Evolutionary conservation across 768 basidiomycete genomes (phyloP), one percentile per base, ranked within the genome.

Genomic region (Lentinula raphanica): DNA sequence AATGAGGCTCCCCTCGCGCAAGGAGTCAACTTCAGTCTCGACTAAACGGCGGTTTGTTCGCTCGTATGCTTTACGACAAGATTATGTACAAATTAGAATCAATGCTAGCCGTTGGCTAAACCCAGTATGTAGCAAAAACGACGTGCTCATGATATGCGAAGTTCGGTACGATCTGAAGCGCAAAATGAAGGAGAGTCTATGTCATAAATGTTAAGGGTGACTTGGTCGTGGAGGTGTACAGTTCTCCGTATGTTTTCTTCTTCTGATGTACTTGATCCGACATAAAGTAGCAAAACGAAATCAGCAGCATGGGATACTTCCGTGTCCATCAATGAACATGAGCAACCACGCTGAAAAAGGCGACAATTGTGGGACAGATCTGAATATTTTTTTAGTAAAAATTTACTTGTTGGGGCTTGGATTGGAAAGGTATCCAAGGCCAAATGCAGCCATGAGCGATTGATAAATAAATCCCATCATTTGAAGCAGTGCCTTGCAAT

Each of bases 1-100:
- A 84, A 94, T 69, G 83, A 86, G 63, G 86, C 92, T 44, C 94
- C 92, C 8, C 76, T 98, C 35, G 95, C 95, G 0, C 95, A 98
- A 71, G 95, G 95, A 7, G 94, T 98, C 60, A 85, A 82, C 63
- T 98, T 98, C 54, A 27, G 21, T 21, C 29, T 27, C 19, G 54
- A 56, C 9, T 56, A 25, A 40, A 31, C 19, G 13, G 29, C 21
- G 21, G 42, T n/a, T n/a, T n/a, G n/a, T n/a, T n/a, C n/a, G n/a
- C n/a, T n/a, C 42, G 11, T 17, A 40, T 44, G 19, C 9, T 7
- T 44, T 23, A 44, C 42, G 23, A n/a, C 42, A 23, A 2, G 8
- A 23, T 21, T 39, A 39, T 39, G 38, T 39, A 32, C n/a, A n/a
- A n/a, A n/a, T n/a, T n/a, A n/a, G n/a, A n/a, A n/a, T n/a, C n/a